Conservation (phyloP, 768 basidiomycete species). For the Kwoniella botswanensis region DNA sequence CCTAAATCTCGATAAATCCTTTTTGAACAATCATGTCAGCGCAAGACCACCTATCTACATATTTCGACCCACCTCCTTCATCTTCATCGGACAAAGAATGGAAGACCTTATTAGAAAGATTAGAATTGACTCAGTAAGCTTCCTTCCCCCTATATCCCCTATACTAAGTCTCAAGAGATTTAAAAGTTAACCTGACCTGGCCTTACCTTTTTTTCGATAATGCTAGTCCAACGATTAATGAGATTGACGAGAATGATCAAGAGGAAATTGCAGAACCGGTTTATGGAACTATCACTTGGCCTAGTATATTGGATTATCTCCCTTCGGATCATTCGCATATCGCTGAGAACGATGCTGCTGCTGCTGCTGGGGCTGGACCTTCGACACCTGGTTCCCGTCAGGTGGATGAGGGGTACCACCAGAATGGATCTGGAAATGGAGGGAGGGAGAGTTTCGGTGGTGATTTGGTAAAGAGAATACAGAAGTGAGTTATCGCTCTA, state of each 20-base stretch:
- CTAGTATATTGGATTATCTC: conserved; percentile 9
- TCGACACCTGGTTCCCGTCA: background rate
- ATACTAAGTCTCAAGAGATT: background rate
- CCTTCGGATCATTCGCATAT: background rate
- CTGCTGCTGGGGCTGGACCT: background rate
- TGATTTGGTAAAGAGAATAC: conserved; percentile 13
- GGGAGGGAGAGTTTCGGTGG: no score
- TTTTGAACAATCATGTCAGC: conserved; percentile 10
- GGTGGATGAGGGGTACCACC: background rate
- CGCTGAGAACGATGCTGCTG: no score
- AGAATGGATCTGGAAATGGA: background rate
- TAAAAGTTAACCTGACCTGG: background rate
- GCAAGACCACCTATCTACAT: conserved; percentile 11
- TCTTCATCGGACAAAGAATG: conserved; percentile 18
- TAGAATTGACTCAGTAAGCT: conserved; percentile 7
- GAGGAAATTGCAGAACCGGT: background rate
- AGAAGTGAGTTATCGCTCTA: background rate
- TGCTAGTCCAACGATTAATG: conserved; percentile 9
- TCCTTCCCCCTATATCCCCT: background rate
- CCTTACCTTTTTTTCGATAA: background rate
- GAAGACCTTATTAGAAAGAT: conserved; percentile 14
- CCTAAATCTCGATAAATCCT: background rate
- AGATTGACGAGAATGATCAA: background rate
- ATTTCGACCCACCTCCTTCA: background rate
- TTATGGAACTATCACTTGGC: background rate